A percentile compares a stretch with the other conserved stretches of the same genome.
Conservation (phyloP, 2,329 filamentous ascomycete species). For the Microdochium nivale region DNA sequence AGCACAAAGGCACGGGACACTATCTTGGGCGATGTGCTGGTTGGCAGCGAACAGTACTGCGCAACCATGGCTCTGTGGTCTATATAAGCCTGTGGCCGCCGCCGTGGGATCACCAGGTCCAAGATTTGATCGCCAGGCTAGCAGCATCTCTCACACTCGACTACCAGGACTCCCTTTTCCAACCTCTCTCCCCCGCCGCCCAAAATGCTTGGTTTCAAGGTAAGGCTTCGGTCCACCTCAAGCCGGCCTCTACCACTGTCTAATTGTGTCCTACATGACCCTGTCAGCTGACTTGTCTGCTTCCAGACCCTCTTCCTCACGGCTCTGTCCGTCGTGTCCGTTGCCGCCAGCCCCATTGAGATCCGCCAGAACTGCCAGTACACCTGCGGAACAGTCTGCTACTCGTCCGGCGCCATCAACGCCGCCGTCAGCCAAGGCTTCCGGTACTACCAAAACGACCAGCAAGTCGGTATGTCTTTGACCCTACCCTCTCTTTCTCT, state of each 20-base stretch:
- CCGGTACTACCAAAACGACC: not conserved
- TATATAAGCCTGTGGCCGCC: too few relatives aligned
- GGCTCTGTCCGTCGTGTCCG: conserved; percentile 6
- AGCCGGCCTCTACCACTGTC: not conserved
- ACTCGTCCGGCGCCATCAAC: not conserved
- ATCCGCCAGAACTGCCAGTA: conserved; percentile 1
- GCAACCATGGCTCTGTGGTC: too few relatives aligned
- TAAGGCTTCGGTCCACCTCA: not conserved
- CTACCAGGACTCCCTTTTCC: not conserved
- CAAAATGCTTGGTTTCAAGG: conserved; percentile 9
- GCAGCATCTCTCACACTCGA: too few relatives aligned
- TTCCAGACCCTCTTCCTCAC: conserved; percentile 6
- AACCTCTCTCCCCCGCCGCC: not conserved
- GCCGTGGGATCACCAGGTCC: too few relatives aligned
- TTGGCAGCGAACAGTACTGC: too few relatives aligned
- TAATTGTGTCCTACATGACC: not conserved
- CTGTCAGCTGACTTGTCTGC: not conserved
- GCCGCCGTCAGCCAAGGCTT: not conserved
- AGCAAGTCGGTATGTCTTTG: not conserved
- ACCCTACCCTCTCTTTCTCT: not conserved
- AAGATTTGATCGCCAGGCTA: too few relatives aligned
- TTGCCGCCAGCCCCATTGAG: conserved; percentile 3
- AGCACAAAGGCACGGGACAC: too few relatives aligned
- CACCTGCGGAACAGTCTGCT: not conserved
- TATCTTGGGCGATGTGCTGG: too few relatives aligned